Conservation (phyloP, 768 basidiomycete species). For the Rhodotorula paludigena region DNA sequence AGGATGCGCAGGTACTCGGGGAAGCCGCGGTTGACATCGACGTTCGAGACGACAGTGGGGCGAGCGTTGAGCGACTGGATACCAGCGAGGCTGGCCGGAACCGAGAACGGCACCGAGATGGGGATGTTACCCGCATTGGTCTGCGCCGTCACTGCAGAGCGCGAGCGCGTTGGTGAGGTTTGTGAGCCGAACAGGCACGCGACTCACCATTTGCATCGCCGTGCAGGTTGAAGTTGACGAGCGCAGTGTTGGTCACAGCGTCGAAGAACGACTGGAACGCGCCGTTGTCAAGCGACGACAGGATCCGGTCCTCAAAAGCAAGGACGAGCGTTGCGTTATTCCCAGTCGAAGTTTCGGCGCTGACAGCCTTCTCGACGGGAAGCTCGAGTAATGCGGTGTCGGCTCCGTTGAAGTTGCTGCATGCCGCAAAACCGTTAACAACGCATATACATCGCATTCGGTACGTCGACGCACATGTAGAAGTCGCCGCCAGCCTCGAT, state of each 20-base stretch:
- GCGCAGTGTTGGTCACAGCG: constrained; percentile 55
- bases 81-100: constrained; percentile 58
- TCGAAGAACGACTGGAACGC: constrained; percentile 60
- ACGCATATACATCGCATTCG: constrained; percentile 36
- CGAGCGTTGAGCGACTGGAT: constrained; percentile 51
- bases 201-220: constrained; percentile 26
- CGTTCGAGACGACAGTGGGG: constrained; percentile 57
- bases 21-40: constrained; percentile 59
- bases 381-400: constrained; percentile 25
- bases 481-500: constrained; percentile 58
- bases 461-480: constrained; percentile 48
- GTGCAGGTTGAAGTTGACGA: constrained; percentile 53
- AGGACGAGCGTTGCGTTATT: constrained; percentile 54
- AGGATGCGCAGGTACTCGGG: constrained; percentile 22
- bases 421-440: constrained; percentile 47
- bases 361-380: constrained; percentile 46
- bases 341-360: constrained; percentile 66
- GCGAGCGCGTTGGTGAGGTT: background rate
- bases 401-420: constrained; percentile 25
- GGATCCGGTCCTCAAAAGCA: constrained; percentile 57
- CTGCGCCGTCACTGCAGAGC: constrained; percentile 9
- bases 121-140: constrained; percentile 61
- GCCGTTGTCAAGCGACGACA: constrained; percentile 56
- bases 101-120: constrained; percentile 62
- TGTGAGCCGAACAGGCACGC: background rate